Conservation (phyloP, 2,329 filamentous ascomycete species). For the Phoma sp. region DNA sequence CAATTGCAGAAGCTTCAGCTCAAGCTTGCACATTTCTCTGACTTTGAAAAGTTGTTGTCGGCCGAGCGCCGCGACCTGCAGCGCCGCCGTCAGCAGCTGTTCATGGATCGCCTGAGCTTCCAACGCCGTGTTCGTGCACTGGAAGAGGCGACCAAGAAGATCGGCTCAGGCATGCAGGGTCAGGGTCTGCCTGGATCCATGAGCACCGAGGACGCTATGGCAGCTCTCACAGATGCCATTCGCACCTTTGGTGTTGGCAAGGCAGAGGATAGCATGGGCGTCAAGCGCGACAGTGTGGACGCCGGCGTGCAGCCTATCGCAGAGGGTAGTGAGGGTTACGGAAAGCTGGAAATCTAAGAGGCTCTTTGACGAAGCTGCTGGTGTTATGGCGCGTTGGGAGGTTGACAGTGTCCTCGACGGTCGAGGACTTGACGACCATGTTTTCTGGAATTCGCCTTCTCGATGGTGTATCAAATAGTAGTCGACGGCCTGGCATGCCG, state of each 20-base stretch:
- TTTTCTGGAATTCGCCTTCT: constrained; percentile 3
- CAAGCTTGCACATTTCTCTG: constrained; percentile 94
- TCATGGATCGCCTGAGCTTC: constrained; percentile 89
- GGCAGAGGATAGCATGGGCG: constrained; percentile 44
- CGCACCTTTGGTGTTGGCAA: constrained; percentile 44
- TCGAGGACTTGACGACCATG: constrained; percentile 6
- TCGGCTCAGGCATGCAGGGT: constrained; percentile 35
- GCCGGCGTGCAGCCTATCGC: constrained; percentile 35
- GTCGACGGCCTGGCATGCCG: not conserved
- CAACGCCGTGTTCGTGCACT: constrained; percentile 84
- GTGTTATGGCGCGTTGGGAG: constrained; percentile 16
- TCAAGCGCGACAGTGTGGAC: constrained; percentile 38
- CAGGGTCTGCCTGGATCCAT: constrained; percentile 40
- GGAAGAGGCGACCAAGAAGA: constrained; percentile 72
- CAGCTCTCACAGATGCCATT: constrained; percentile 44
- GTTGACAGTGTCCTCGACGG: constrained; percentile 4
- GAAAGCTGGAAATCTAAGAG: constrained; percentile 42
- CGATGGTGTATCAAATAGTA: constrained; percentile 10
- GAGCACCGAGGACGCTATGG: constrained; percentile 41
- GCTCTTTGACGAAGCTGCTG: not conserved
- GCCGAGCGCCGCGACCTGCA: constrained; percentile 93
- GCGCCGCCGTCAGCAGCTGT: constrained; percentile 87
- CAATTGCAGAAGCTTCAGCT: constrained; percentile 95
- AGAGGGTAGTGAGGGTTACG: constrained; percentile 43
- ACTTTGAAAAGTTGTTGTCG: constrained; percentile 91